These are phyloP conservation scores for Coemansia sp. DNA, from an alignment of 192 early-diverging fungal genomes.

Conservation along the genomic window DNA sequence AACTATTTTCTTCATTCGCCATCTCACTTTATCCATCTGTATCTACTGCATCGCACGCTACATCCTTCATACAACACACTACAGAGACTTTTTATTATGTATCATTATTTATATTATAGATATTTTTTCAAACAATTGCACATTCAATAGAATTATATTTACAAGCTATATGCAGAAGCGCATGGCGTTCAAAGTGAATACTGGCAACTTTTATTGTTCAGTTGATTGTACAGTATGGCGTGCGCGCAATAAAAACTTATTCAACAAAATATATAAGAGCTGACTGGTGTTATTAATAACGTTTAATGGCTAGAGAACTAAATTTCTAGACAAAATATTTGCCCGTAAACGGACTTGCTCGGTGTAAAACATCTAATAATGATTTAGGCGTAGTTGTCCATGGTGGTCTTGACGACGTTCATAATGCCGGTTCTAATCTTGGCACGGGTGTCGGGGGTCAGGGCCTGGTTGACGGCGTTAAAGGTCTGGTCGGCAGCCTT, in stretches of 20 bases:
- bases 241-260: background rate
- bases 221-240: background rate
- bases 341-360: background rate
- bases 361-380: background rate
- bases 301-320: background rate
- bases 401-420: slow-evolving; percentile 57
- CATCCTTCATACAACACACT: background rate
- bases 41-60: background rate
- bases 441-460: slow-evolving; percentile 55
- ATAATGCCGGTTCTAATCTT: slow-evolving; percentile 55
- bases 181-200: background rate
- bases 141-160: background rate
- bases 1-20: background rate
- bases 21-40: background rate
- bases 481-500: slow-evolving; percentile 44
- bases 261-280: background rate
- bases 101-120: background rate
- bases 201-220: background rate
- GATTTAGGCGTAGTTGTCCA: slow-evolving; percentile 50
- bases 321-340: slow-evolving; percentile 3
- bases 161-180: background rate
- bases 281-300: slow-evolving; percentile 4
- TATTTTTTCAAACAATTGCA: background rate
- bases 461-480: slow-evolving; percentile 43
- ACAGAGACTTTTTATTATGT: background rate